These are phyloP conservation scores for Thelephora terrestris DNA, from an alignment of 1,284 basidiomycete genomes.

Conservation along the genomic window DNA sequence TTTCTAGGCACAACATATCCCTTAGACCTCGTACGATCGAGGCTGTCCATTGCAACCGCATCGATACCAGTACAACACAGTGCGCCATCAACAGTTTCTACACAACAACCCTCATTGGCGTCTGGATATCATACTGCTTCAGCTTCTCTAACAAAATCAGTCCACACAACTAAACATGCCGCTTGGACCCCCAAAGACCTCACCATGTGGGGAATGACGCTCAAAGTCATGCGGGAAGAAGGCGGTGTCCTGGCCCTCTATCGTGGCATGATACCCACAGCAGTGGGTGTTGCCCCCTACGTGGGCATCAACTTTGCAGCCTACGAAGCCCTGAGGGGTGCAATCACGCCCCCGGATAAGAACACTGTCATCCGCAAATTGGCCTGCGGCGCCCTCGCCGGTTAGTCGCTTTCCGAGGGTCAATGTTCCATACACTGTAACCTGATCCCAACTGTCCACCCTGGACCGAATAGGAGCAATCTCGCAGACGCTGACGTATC, in stretches of 20 bases:
- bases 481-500: slow-evolving; percentile 91
- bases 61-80: slow-evolving; percentile 37
- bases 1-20: slow-evolving; percentile 79
- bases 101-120: slow-evolving; percentile 27
- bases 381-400: slow-evolving; percentile 67
- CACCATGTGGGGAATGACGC: slow-evolving; percentile 83
- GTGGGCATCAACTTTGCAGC: slow-evolving; percentile 75
- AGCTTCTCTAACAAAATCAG: slow-evolving; percentile 11
- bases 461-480: slow-evolving; percentile 47
- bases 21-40: slow-evolving; percentile 85
- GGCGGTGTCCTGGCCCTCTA: slow-evolving; percentile 84
- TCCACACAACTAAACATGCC: slow-evolving; percentile 10
- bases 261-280: slow-evolving; percentile 81
- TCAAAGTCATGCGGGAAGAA: slow-evolving; percentile 85
- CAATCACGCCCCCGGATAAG: slow-evolving; percentile 72
- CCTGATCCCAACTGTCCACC: slow-evolving; percentile 1
- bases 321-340: slow-evolving; percentile 63
- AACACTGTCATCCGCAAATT: slow-evolving; percentile 53
- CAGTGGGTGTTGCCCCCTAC: slow-evolving; percentile 88
- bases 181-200: slow-evolving; percentile 43
- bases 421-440: too few relatives aligned
- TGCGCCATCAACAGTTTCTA: slow-evolving; percentile 12
- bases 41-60: slow-evolving; percentile 86
- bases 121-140: slow-evolving; percentile 49
- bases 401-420: slow-evolving; percentile 26